Evolutionary conservation across 306 rosid species (phyloP), one percentile per base, ranked within the genome.

Genomic region (Vicia sativa): DNA sequence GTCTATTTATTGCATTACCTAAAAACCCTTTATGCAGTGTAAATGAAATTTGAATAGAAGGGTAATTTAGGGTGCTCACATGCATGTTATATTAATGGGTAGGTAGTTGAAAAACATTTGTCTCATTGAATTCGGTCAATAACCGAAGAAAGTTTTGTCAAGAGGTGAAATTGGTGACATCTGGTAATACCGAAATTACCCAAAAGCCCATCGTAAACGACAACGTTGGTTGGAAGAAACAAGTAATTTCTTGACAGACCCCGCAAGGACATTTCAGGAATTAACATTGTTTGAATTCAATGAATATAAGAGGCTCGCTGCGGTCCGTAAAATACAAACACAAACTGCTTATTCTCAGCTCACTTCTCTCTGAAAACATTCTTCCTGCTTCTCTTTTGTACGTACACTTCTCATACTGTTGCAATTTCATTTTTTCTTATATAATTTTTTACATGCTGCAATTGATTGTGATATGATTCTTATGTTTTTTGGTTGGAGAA

Each of bases 331-430:
- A 49, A 49, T 28, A 16, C 35, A 53, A 23, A 53, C 60, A 21
- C 60, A 25, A 53, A 53, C 60, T 53, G 60, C 34, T 53, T 12
- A 1, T 21, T 21, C 23, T 21, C 23, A 1, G 23, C 2, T 21
- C 23, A n/a, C n/a, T n/a, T 21, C 23, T 21, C 23, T 21, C 23
- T 21, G 23, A 21, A 1, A 45, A 53, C 82, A 77, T 81, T 81
- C 77, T 58, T 68, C 38, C 18, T 39, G 11, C 31, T 56, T 9
- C 74, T 41, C 1, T 37, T 67, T 66, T 67, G 73, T 73, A 68
- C 8, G 58, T 58, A 26, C 18, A 37, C 50, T 31, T 42, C 52
- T 67, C 37, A 21, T 21, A 21, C 23, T 21, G 23, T 1, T 21
- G 2, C 23, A 8, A 19, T 39, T 4, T 58, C 28, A 2, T 25